Conservation (phyloP, 2,329 filamentous ascomycete species). For the Cladophialophora chaetospira region DNA sequence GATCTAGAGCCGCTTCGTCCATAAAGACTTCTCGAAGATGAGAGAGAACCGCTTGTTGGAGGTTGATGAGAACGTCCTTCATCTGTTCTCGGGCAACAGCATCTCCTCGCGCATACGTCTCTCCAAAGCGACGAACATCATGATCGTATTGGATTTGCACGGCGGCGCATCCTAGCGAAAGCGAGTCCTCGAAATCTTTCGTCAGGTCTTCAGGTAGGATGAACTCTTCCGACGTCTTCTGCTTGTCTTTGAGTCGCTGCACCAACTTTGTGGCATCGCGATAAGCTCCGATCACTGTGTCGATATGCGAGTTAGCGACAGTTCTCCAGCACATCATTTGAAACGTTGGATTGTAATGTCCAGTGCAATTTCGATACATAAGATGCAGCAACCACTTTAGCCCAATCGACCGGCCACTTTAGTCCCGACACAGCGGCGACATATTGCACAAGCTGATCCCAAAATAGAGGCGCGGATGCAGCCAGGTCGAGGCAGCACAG, state of each 20-base stretch:
- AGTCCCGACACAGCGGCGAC: background rate
- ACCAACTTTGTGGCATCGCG: constrained; percentile 36
- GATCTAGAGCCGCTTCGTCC: constrained; percentile 37
- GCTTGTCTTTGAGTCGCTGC: constrained; percentile 34
- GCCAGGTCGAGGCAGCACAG: background rate
- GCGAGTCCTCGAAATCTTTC: constrained; percentile 40
- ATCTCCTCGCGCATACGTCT: constrained; percentile 41
- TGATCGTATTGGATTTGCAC: constrained; percentile 41
- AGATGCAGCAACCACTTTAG: background rate
- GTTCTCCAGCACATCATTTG: background rate
- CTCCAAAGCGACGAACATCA: constrained; percentile 38
- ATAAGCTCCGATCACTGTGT: constrained; percentile 37
- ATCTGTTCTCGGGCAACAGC: constrained; percentile 40
- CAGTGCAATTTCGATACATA: background rate
- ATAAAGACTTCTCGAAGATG: constrained; percentile 38
- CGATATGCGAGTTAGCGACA: constrained; percentile 4
- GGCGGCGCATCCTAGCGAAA: constrained; percentile 37
- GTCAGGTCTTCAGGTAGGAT: constrained; percentile 28
- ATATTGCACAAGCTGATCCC: constrained; percentile 1
- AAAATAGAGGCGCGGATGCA: background rate
- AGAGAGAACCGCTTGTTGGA: constrained; percentile 41
- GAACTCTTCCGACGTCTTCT: constrained; percentile 23
- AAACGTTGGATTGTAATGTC: background rate
- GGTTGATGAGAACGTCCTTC: constrained; percentile 42
- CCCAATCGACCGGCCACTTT: too few relatives aligned